Base-by-base conservation (phyloP, 1,284 basidiomycete species). In the Macrocystidia cucumis region DNA sequence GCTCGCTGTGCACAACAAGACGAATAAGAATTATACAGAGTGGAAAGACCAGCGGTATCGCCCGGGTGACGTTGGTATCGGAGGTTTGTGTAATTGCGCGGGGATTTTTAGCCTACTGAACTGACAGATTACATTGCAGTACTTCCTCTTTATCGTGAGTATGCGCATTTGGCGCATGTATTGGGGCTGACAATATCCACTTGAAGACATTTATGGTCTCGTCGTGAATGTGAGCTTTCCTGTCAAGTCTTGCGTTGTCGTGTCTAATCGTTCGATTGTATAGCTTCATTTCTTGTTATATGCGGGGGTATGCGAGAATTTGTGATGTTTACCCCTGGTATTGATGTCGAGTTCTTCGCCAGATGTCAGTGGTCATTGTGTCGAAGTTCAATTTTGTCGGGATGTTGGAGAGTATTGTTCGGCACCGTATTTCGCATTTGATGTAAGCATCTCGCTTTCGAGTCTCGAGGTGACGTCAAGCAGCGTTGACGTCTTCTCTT, bases 131-230 rank as follows among this genome's bases (percentile, higher is more conserved):
- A 16, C 21, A 11, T 19, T 7, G 19, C 11, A 55, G 67, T 77
- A 54, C 51, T 69, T 13, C 66, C 66, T 25, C 45, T 67, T 9
- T 69, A 65, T 46, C 66, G 50, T 66, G 60, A 57, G 46, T 45
- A 4, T 9, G 36, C 22, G 26, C 8, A 38, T 22, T 17, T 4
- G 12, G 3, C 6, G 2, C 9, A 19, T 29, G 13, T 8, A 13
- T 6, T 6, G 19, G 12, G n/a, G 3, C 9, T 34, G 54, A 60
- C 24, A 45, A 23, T 20, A 41, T 25, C 19, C 3, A n/a, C n/a
- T n/a, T n/a, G n/a, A 38, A 86, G 81, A 86, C 45, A 84, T 84
- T 3, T 85, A 83, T 50, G 81, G 82, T 9, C 60, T 84, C 3
- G 64, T 82, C n/a, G 64, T 79, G 37, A 72, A 69, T 45, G 68